These are phyloP conservation scores for Cucumis variabilis DNA, from an alignment of 331 rosid species.

Conservation along the genomic window DNA sequence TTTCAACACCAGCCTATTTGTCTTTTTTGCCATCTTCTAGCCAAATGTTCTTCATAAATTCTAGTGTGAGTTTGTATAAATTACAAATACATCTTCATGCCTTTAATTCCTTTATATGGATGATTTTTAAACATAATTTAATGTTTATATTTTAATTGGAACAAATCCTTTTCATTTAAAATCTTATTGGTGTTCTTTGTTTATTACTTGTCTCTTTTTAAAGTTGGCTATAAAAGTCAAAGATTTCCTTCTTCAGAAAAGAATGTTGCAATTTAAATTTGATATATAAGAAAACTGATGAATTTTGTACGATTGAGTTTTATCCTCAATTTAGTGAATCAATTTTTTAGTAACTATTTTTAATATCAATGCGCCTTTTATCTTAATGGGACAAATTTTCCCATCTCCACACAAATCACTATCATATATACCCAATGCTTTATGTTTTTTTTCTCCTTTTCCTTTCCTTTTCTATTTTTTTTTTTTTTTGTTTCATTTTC, in stretches of 20 bases:
- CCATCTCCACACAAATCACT: conserved; percentile 2
- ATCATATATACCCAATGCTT: neutral
- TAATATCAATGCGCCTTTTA: neutral
- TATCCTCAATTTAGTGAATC: neutral
- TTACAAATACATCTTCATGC: neutral
- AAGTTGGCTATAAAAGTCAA: neutral
- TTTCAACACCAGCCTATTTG: neutral
- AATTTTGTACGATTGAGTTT: neutral
- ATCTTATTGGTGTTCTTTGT: neutral
- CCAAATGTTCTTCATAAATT: neutral
- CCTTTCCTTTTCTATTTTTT: neutral
- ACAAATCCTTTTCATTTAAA: neutral
- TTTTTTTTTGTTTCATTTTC: neutral
- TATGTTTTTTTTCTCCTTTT: neutral
- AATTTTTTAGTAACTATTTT: neutral
- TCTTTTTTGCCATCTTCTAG: neutral
- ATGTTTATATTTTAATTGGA: neutral
- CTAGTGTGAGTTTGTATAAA: neutral
- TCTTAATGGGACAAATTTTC: neutral
- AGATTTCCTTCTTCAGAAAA: neutral
- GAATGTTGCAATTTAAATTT: neutral
- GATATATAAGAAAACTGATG: neutral
- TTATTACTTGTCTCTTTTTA: neutral
- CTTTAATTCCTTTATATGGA: neutral
- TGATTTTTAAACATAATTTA: neutral